Base-by-base conservation (phyloP, 2,329 filamentous ascomycete species). In the Trichoderma hamatum region DNA sequence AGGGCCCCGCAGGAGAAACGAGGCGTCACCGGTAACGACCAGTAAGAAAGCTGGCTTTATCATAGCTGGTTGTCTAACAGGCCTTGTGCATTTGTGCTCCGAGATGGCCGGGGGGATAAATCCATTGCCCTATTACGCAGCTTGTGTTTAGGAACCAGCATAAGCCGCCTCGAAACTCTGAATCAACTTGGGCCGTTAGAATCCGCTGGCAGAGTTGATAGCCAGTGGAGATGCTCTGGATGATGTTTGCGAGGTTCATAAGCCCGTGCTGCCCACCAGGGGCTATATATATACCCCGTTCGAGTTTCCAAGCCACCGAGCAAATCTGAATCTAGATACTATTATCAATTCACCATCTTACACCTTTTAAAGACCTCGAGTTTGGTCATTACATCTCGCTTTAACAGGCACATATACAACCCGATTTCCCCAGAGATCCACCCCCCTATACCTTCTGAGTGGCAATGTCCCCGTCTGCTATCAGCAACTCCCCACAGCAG, bases 391-490 rank as follows among this genome's bases (percentile, higher is more conserved):
- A 21, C 19, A 24, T 24, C 46, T 19, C 16, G 19, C 21, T 36
- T 28, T n/a, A 21, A 16, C 39, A 49, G 39, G 49, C 14, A 68
- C 14, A 28, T 30, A 14, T 32, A 46, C 43, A 34, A 26, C 14
- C 28, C 24, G 36, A 54, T 28, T 19, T 55, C 46, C 62, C 56
- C 43, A 19, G 34, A 43, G 19, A 32, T 39, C 34, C 61, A 59
- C 59, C 32, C 62, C 65, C 64, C 26, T 39, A 58, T 54, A 67
- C 62, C 62, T 55, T 67, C 55, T 62, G 36, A 67, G 68, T 60
- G 52, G 67, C 69, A 78, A 89, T 90, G 88, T 84, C 86, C 72
- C 88, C 88, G 71, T 88, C 86, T 73, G 86, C 86, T 70, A 82
- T 87, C 75, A 82, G 83, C 72, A 80, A 84, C 72, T 83, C 84